phyloP scores from a whole-genome alignment of 2,329 filamentous ascomycete genomes.

The Calonectria montana region DNA sequence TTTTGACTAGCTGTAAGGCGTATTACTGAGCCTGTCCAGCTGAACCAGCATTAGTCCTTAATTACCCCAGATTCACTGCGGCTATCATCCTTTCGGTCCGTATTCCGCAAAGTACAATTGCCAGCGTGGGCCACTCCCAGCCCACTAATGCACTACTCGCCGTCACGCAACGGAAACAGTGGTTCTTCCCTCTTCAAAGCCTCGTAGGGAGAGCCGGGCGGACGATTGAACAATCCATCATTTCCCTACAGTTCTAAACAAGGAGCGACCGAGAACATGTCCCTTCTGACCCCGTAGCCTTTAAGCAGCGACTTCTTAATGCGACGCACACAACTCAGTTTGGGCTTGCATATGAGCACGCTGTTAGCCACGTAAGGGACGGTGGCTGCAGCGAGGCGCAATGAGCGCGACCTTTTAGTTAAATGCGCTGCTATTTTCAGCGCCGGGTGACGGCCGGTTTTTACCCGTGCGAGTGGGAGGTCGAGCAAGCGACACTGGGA shows the following conservation, averaged over 20 bases:
- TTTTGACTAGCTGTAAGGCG: neutral
- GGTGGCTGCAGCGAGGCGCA: conserved; percentile 10
- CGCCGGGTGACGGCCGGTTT: neutral
- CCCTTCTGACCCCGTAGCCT: neutral
- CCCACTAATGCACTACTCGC: neutral
- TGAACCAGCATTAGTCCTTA: neutral
- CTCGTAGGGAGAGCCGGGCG: neutral
- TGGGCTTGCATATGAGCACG: neutral
- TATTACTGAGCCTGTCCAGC: neutral
- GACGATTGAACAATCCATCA: neutral
- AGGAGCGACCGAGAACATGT: neutral
- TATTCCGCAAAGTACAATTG: neutral
- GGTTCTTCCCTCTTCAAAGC: neutral
- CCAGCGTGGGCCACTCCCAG: neutral
- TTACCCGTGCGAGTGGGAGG: neutral
- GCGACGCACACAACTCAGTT: neutral
- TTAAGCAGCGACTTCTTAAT: neutral
- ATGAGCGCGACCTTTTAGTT: neutral
- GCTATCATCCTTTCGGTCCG: neutral
- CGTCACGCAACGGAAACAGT: conserved; percentile 7
- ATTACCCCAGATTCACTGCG: neutral
- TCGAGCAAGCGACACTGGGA: neutral
- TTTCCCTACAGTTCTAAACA: neutral
- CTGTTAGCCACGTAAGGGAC: conserved; percentile 2
- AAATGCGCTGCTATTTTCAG: conserved; percentile 19